Conservation (phyloP, 2,329 filamentous ascomycete genomes). For the Trichoderma asperellum region DNA sequence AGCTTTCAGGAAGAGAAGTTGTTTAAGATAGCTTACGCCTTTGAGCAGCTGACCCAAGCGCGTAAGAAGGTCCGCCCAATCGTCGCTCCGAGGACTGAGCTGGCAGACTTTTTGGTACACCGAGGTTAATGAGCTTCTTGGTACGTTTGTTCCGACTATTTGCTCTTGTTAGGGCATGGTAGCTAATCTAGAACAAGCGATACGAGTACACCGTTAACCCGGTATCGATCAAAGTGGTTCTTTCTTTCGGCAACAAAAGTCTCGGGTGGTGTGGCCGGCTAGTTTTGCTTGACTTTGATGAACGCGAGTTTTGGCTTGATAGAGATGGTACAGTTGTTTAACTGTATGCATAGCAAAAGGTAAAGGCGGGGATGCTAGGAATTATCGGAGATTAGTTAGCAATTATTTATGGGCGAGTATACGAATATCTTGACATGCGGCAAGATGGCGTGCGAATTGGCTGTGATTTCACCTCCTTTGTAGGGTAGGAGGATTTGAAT, state of each 20-base stretch:
- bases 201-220: background rate
- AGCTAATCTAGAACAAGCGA: background rate
- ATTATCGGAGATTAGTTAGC: background rate
- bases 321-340: background rate
- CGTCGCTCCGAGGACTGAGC: constrained; percentile 39
- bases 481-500: background rate
- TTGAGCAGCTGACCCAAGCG: constrained; percentile 60
- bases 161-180: fast-evolving
- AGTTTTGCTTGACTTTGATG: background rate
- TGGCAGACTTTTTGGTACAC: constrained; percentile 33
- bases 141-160: background rate
- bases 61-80: constrained; percentile 37
- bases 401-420: background rate
- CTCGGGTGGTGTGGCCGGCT: background rate
- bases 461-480: background rate
- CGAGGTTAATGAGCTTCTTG: background rate
- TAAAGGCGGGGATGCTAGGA: background rate
- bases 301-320: background rate
- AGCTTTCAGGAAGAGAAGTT: constrained; percentile 64
- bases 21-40: constrained; percentile 69
- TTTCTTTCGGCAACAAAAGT: background rate
- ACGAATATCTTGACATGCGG: background rate
- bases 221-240: too few relatives aligned
- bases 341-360: too few relatives aligned
- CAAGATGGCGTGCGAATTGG: background rate